These are phyloP conservation scores for Neurospora sp. DNA, from an alignment of 495 filamentous ascomycete species.

Conservation along the genomic window DNA sequence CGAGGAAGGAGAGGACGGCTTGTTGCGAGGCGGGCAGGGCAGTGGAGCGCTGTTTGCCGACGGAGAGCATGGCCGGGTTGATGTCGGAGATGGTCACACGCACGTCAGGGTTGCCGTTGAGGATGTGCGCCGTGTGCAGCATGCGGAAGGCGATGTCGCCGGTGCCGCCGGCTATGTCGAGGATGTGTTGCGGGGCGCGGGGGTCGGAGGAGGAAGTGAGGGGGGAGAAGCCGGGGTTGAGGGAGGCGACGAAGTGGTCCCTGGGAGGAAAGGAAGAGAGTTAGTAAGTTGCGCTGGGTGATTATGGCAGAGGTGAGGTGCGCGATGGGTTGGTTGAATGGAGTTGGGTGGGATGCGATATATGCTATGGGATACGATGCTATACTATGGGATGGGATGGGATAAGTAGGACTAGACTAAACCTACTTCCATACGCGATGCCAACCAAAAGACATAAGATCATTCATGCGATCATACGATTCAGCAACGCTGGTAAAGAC, in stretches of 20 bases:
- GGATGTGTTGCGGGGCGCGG: constrained; percentile 54
- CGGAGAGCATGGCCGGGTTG: constrained; percentile 86
- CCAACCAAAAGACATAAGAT: constrained; percentile 95
- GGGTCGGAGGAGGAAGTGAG: constrained; percentile 25
- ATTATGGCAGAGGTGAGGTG: no score
- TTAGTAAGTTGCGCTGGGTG: constrained; percentile 4
- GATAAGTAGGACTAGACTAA: neutral
- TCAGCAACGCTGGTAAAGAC: constrained; percentile 95
- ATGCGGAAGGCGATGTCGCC: constrained; percentile 97
- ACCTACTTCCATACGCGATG: constrained; percentile 85
- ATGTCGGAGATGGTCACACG: constrained; percentile 89
- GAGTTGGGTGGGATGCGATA: neutral
- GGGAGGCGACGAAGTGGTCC: constrained; percentile 87
- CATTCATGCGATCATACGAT: constrained; percentile 93
- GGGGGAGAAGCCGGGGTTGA: constrained; percentile 76
- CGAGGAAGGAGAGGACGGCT: constrained; percentile 58
- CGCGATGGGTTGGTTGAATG: neutral
- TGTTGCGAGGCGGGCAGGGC: constrained; percentile 35
- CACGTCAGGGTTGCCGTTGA: constrained; percentile 71
- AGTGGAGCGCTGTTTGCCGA: constrained; percentile 66
- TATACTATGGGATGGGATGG: neutral
- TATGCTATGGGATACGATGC: neutral
- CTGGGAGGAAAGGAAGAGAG: constrained; percentile 12
- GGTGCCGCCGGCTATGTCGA: constrained; percentile 95
- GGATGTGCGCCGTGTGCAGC: constrained; percentile 74